Evolutionary conservation across 2,329 filamentous ascomycete genomes (phyloP).

Genomic region (Diaporthe ilicicola): DNA sequence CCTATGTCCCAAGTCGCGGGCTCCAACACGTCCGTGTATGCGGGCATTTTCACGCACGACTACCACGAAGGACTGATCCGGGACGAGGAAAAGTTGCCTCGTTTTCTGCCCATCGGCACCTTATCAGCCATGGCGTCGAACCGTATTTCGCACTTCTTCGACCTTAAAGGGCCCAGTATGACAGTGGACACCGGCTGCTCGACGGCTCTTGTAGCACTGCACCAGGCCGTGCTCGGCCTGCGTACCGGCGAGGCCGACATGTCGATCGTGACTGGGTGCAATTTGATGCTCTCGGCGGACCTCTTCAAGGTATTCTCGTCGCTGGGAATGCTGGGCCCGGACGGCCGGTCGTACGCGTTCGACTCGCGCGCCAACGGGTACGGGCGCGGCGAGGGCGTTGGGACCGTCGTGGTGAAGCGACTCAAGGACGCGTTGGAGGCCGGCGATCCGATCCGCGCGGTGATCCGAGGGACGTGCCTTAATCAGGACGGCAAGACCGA

Average conservation of each 20-base stretch:
- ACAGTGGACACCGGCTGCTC: slow-evolving; percentile 58
- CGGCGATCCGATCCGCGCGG: not conserved
- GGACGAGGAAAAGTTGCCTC: slow-evolving; percentile 37
- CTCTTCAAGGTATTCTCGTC: not conserved
- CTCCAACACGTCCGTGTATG: slow-evolving; percentile 44
- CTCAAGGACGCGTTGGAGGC: slow-evolving; percentile 1
- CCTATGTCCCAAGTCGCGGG: slow-evolving; percentile 38
- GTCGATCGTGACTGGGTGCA: slow-evolving; percentile 38
- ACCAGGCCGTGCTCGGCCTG: not conserved
- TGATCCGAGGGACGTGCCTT: slow-evolving; percentile 47
- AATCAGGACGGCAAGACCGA: slow-evolving; percentile 55
- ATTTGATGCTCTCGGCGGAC: slow-evolving; percentile 38
- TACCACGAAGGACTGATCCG: slow-evolving; percentile 40
- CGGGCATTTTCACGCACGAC: slow-evolving; percentile 42
- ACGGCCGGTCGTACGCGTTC: not conserved
- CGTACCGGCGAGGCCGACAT: not conserved
- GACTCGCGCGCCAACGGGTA: slow-evolving; percentile 19
- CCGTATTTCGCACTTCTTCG: slow-evolving; percentile 51
- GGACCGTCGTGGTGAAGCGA: not conserved
- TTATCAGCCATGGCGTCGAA: slow-evolving; percentile 47
- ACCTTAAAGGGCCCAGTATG: slow-evolving; percentile 52
- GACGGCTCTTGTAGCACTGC: slow-evolving; percentile 45
- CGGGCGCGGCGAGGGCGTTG: slow-evolving; percentile 15
- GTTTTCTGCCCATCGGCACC: slow-evolving; percentile 47
- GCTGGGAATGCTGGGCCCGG: not conserved